Percentiles rank a stretch among this genome's conserved stretches.
Conservation (phyloP, 1,284 basidiomycete species). For the Stereum hirsutum region DNA sequence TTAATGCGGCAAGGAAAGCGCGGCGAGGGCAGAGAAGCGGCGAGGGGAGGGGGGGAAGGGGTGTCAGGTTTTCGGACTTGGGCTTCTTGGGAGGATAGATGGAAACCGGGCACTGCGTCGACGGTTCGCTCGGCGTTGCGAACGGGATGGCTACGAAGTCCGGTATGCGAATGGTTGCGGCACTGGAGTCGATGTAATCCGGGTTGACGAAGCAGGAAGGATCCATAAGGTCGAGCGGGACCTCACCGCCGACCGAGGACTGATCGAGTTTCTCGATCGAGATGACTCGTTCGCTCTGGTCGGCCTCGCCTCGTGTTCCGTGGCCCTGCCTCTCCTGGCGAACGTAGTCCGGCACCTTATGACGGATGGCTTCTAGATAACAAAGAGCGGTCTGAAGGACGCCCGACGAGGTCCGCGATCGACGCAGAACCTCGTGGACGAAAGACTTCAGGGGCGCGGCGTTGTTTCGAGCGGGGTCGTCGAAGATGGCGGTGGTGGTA, state of each 20-base stretch:
- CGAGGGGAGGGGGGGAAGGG: conserved; percentile 50
- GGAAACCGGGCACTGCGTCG: background rate
- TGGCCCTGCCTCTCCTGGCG: conserved; percentile 35
- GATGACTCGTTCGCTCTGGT: conserved; percentile 35
- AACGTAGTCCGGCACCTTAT: conserved; percentile 52
- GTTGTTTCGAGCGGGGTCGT: conserved; percentile 19
- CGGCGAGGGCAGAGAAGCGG: conserved; percentile 82
- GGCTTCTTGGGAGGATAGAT: conserved; percentile 1
- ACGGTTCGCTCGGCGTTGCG: conserved; percentile 5
- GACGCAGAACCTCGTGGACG: conserved; percentile 68
- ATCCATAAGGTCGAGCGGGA: conserved; percentile 16
- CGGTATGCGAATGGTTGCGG: conserved; percentile 28
- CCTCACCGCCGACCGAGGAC: conserved; percentile 1
- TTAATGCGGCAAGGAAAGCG: conserved; percentile 81
- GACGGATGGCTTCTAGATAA: conserved; percentile 66
- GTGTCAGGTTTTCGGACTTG: conserved; percentile 14
- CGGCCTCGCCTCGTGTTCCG: conserved; percentile 28
- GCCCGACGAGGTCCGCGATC: conserved; percentile 65
- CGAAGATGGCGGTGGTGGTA: conserved; percentile 11
- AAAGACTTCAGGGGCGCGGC: conserved; percentile 57
- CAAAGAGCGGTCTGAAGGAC: conserved; percentile 73
- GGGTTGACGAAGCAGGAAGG: conserved; percentile 5
- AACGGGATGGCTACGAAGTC: conserved; percentile 13
- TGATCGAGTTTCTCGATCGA: conserved; percentile 30
- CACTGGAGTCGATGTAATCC: conserved; percentile 4